These are phyloP conservation scores for Solanum tarapatanum DNA, from an alignment of 257 asterid genomes.

Conservation along the genomic window DNA sequence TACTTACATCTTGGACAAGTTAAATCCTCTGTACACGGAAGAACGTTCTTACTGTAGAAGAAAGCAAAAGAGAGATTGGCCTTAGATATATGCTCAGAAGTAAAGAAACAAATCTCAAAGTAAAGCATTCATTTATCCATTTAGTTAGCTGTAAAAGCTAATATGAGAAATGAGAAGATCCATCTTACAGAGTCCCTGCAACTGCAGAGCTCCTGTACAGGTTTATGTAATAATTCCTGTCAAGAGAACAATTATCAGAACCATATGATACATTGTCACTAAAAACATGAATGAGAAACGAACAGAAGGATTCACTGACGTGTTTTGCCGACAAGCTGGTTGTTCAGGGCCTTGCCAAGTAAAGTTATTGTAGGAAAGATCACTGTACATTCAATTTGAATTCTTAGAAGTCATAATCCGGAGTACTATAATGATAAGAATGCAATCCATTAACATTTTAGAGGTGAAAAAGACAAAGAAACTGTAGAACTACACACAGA, in stretches of 20 bases:
- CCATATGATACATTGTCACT: neutral
- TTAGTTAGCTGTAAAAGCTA: neutral
- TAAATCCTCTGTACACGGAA: conserved; percentile 25
- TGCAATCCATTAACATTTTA: neutral
- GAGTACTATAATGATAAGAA: neutral
- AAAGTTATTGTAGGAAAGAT: conserved; percentile 84
- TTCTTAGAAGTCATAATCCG: neutral
- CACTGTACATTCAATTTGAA: conserved; percentile 32
- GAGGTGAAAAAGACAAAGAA: neutral
- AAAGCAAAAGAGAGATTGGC: conserved; percentile 7
- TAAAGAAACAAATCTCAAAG: neutral
- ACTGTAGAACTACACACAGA: neutral
- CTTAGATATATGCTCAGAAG: neutral
- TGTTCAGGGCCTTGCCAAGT: conserved; percentile 63
- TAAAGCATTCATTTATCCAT: neutral
- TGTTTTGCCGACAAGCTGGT: conserved; percentile 52
- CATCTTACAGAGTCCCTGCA: conserved; percentile 41
- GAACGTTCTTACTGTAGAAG: conserved; percentile 21
- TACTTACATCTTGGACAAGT: conserved; percentile 35
- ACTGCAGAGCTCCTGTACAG: conserved; percentile 63
- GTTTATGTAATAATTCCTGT: conserved; percentile 57
- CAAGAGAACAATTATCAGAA: neutral
- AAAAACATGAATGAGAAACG: neutral
- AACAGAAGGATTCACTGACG: conserved; percentile 24
- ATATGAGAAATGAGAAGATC: neutral